These are phyloP conservation scores for Salvia splendens DNA, from an alignment of 257 asterid genomes.

Conservation along the genomic window DNA sequence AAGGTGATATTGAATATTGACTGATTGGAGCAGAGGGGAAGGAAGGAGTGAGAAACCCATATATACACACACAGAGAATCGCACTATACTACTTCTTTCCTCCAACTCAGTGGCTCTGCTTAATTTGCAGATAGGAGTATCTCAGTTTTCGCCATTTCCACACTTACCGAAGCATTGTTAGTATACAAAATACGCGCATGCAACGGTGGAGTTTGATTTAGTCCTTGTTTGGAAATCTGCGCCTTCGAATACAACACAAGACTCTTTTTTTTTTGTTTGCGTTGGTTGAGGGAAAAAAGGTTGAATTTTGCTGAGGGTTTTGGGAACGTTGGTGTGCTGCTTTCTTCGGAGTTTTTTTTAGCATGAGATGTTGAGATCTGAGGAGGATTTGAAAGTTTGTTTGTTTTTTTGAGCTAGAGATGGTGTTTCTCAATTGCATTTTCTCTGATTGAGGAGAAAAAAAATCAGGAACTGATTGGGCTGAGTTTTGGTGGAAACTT, in stretches of 20 bases:
- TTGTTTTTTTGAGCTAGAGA: conserved; percentile 15
- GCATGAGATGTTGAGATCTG: conserved; percentile 43
- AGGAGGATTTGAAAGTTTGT: conserved; percentile 3
- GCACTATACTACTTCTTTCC: not conserved
- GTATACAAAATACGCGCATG: too few relatives aligned
- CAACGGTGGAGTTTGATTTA: conserved; percentile 24
- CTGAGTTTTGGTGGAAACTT: conserved; percentile 24
- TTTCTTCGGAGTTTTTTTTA: too few relatives aligned
- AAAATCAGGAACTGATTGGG: conserved; percentile 43
- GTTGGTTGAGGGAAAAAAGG: conserved; percentile 16
- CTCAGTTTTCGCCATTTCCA: conserved; percentile 38
- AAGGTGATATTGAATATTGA: conserved; percentile 38
- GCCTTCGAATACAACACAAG: too few relatives aligned
- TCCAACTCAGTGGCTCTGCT: not conserved
- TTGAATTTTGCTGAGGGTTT: conserved; percentile 25
- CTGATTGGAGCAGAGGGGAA: conserved; percentile 39
- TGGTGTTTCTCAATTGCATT: conserved; percentile 26
- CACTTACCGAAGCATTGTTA: conserved; percentile 1
- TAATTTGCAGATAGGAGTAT: not conserved
- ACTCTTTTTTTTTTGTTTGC: not conserved
- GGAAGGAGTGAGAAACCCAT: conserved; percentile 20
- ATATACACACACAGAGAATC: conserved; percentile 11
- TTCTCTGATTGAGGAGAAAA: conserved; percentile 28
- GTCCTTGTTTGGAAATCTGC: too few relatives aligned
- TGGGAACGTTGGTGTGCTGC: conserved; percentile 19